A percentile compares a stretch with the other conserved stretches of the same genome.
Evolutionary conservation across 2,329 filamentous ascomycete species (phyloP).

Genomic region (Apiospora hydei): DNA sequence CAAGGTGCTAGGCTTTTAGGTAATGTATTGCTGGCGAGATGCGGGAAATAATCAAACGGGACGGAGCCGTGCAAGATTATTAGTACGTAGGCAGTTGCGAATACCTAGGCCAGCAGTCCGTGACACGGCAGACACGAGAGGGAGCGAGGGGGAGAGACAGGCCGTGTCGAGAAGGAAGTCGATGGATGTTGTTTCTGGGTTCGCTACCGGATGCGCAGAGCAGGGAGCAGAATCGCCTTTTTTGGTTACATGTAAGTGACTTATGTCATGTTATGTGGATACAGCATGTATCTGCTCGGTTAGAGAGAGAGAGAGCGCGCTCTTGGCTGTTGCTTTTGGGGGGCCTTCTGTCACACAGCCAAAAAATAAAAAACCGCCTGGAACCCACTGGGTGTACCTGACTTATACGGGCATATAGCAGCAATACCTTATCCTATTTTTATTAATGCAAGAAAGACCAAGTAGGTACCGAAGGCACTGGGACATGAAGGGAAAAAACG

Average conservation of each 20-base stretch:
- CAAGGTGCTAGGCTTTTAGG: conserved; percentile 53
- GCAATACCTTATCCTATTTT: conserved; percentile 2
- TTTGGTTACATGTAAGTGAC: background rate
- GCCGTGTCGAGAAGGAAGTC: background rate
- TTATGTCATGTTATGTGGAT: conserved; percentile 9
- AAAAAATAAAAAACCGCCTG: background rate
- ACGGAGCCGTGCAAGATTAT: conserved; percentile 31
- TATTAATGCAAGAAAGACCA: background rate
- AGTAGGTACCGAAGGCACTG: background rate
- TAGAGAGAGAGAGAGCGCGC: background rate
- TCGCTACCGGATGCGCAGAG: too few species aligned
- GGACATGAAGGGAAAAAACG: background rate
- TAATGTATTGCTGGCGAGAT: conserved; percentile 51
- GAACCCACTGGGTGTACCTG: background rate
- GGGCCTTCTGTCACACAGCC: background rate
- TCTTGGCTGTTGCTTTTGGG: background rate
- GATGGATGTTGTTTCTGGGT: conserved; percentile 12
- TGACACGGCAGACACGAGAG: conserved; percentile 2
- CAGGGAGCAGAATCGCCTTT: background rate
- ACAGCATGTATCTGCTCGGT: background rate
- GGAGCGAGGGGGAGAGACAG: too few species aligned
- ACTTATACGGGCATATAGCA: background rate
- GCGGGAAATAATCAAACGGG: conserved; percentile 45
- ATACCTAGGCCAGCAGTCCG: conserved; percentile 15
- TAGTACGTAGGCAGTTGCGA: background rate